Evolutionary conservation across 2,329 filamentous ascomycete species (phyloP), one percentile per base, ranked within the genome.

Genomic region (Aspergillus proliferans): DNA sequence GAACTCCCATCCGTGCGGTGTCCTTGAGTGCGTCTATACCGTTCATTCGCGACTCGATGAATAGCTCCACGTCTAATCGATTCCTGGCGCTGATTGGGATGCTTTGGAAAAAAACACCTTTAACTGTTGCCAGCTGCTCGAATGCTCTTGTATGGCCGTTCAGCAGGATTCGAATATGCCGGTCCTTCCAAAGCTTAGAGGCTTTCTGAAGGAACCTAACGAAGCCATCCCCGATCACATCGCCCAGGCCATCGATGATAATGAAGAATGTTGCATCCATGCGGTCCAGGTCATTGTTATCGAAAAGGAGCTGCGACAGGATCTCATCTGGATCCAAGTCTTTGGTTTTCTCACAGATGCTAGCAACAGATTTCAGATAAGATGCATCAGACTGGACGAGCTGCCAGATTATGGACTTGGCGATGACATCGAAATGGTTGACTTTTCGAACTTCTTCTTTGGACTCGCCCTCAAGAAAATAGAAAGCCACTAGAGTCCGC

Each of bases 161-260:
- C n/a, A 62, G 41, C 8, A 62, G 46, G 12, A 62, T 40, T 15
- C 55, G 48, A 21, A 62, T 46, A 19, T 50, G 49, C 14, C 47
- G 51, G n/a, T 45, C 38, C 3, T 39, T 26, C 15, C 47, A 43
- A 9, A 50, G 41, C 1, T 33, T 21, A 4, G 50, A 46, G 3
- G 47, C 49, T 15, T 43, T 34, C 19, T 53, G 51, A 9, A 62
- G 49, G 15, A 62, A 59, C 12, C 54, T 45, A 9, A 61, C 36
- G 18, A 62, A 45, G 6, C 56, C 50, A 39, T 58, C 53, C 3
- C 56, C 54, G 3, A 53, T 43, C 4, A 2, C 78, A 76, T 26
- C 81, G 75, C 56, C 55, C 67, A 78, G 55, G 65, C 80, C 30
- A 61, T 81, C 36, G 70, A 81, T 63, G 64, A 70, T 51, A 71